phyloP scores from a whole-genome alignment of 805 yeast genomes.

The Yamadazyma tumulicola region DNA sequence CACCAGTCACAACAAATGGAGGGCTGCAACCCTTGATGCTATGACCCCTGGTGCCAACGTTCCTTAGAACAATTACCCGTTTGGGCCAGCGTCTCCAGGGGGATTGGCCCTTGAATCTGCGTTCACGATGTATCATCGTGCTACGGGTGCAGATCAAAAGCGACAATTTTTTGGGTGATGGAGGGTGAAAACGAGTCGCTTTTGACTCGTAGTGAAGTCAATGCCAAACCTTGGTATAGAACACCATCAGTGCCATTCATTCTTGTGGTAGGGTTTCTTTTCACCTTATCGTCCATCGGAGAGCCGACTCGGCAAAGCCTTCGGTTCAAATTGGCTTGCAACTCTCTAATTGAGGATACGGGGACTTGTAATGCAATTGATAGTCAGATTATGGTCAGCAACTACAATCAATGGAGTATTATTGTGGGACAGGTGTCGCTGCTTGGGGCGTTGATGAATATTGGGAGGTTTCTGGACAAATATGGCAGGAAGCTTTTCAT shows the following conservation, averaged over 20 bases:
- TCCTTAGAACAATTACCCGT: no score
- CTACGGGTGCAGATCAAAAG: no score
- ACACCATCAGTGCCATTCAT: neutral
- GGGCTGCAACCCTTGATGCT: no score
- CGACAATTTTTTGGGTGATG: no score
- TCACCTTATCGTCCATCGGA: conserved; percentile 21
- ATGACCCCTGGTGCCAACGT: no score
- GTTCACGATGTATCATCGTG: no score
- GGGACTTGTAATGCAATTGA: conserved; percentile 25
- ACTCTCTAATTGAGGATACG: conserved; percentile 11
- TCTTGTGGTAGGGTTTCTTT: conserved; percentile 6
- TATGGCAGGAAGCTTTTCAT: conserved; percentile 32
- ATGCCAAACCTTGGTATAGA: neutral
- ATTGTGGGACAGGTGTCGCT: conserved; percentile 42
- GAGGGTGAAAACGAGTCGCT: no score
- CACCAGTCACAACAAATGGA: neutral
- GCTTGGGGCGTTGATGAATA: conserved; percentile 55
- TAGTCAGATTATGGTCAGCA: conserved; percentile 38
- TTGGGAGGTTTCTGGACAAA: conserved; percentile 35
- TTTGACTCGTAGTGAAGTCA: no score
- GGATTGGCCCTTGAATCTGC: no score
- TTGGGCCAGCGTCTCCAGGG: no score
- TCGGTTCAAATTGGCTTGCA: conserved; percentile 26
- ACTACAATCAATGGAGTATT: conserved; percentile 40
- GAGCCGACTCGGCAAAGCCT: conserved; percentile 36